Base-by-base conservation (phyloP, 23 red algal genomes). In the Gracilaria gracilis region DNA sequence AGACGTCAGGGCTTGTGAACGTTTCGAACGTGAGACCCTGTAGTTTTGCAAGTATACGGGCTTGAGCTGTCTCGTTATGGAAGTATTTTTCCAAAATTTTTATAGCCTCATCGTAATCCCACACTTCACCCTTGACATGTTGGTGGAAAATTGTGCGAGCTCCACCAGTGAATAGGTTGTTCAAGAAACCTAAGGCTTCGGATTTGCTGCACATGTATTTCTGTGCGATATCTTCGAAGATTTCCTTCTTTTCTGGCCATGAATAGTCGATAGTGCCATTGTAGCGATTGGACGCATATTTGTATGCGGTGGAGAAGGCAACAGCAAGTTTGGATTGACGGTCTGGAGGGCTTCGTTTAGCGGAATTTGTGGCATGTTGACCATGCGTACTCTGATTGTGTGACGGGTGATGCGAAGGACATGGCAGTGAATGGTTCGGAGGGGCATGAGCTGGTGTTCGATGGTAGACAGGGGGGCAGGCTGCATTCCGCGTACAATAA, bases 291-390 rank as follows among this genome's bases (percentile, higher is more conserved):
- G 5, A 9, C 36, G 39, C 39, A 23, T 80, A 11, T 50, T 80
- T 80, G 39, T 17, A 80, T 31, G 75, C 75, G 6, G 75, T 80
- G 5, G 75, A 80, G 38, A 80, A 80, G 34, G 75, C 75, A 51
- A 51, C 6, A 21, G 75, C 75, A 3, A 80, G 40, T 80, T 80
- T 33, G 42, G 3, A 11, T 6, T 51, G 12, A 29, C 75, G 46
- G 17, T 80, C 39, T n/a, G n/a, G n/a, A n/a, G n/a, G n/a, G n/a
- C n/a, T n/a, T n/a, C n/a, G n/a, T n/a, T n/a, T n/a, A n/a, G n/a
- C n/a, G n/a, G n/a, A n/a, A n/a, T n/a, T n/a, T n/a, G n/a, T n/a
- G n/a, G n/a, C n/a, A n/a, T n/a, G n/a, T n/a, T n/a, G n/a, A n/a
- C n/a, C n/a, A n/a, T n/a, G n/a, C n/a, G n/a, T n/a, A n/a, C n/a